Conservation (phyloP, 306 rosid species). For the Spatholobus suberectus region DNA sequence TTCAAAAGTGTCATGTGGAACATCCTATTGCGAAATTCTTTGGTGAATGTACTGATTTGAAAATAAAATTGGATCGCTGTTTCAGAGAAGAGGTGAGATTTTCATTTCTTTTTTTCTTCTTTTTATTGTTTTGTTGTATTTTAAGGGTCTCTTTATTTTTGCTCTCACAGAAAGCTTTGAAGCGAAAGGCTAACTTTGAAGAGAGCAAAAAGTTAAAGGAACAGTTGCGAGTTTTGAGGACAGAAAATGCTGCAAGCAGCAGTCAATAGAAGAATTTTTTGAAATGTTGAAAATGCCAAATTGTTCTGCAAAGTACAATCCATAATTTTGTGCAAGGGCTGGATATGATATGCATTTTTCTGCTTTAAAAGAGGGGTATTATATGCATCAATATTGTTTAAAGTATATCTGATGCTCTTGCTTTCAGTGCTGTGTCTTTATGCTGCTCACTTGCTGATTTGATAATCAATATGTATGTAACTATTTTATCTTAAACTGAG, state of each 20-base stretch:
- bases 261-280: constrained; percentile 48
- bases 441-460: constrained; percentile 3
- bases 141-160: not conserved
- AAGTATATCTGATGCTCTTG: not conserved
- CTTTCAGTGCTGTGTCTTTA: not conserved
- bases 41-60: constrained; percentile 91
- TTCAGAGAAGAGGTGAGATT: constrained; percentile 84
- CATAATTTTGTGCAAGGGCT: constrained; percentile 11
- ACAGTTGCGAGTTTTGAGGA: constrained; percentile 70
- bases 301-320: not conserved
- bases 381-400: not conserved
- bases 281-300: not conserved
- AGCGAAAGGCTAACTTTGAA: constrained; percentile 95
- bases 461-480: not conserved
- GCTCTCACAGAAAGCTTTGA: constrained; percentile 79
- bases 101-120: not conserved
- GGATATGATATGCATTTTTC: not conserved
- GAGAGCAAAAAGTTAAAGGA: constrained; percentile 82
- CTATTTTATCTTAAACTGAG: constrained; percentile 1
- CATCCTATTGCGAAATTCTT: constrained; percentile 81
- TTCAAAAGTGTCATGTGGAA: constrained; percentile 84
- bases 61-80: constrained; percentile 90
- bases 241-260: constrained; percentile 61
- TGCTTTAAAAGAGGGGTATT: not conserved
- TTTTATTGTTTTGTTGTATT: not conserved